phyloP scores from a whole-genome alignment of 2,329 filamentous ascomycete genomes.

The Pestalotiopsis sp. region DNA sequence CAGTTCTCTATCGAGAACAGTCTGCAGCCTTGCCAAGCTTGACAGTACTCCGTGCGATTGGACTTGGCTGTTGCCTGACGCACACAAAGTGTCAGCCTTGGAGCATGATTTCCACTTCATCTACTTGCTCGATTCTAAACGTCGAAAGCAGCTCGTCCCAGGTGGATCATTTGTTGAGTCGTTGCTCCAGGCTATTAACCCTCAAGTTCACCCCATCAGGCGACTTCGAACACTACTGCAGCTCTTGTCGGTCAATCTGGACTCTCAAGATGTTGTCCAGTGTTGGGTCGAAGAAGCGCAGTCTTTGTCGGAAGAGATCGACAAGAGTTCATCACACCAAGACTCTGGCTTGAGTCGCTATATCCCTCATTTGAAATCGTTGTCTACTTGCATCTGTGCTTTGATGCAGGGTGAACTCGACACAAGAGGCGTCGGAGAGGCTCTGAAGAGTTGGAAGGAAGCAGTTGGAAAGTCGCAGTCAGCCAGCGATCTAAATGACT shows the following conservation, averaged over 20 bases:
- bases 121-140: constrained; percentile 36
- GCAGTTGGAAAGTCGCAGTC: constrained; percentile 42
- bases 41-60: constrained; percentile 59
- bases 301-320: constrained; percentile 37
- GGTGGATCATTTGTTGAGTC: constrained; percentile 48
- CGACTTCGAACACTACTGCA: constrained; percentile 54
- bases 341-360: constrained; percentile 48
- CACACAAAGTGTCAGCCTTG: constrained; percentile 58
- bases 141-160: constrained; percentile 38
- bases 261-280: constrained; percentile 40
- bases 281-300: constrained; percentile 43
- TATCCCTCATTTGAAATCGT: constrained; percentile 50
- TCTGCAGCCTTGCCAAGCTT: constrained; percentile 63
- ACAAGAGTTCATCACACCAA: constrained; percentile 41
- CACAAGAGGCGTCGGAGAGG: constrained; percentile 33
- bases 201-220: constrained; percentile 53
- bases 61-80: constrained; percentile 53
- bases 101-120: constrained; percentile 62
- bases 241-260: constrained; percentile 51
- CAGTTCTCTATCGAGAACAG: constrained; percentile 57
- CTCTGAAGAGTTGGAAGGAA: constrained; percentile 46
- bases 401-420: constrained; percentile 42
- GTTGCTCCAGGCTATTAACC: constrained; percentile 52
- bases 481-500: constrained; percentile 42
- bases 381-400: constrained; percentile 46